Evolutionary conservation across 1,139 yeast genomes (phyloP).

Genomic region (Blastobotrys raffinosifermentans): DNA sequence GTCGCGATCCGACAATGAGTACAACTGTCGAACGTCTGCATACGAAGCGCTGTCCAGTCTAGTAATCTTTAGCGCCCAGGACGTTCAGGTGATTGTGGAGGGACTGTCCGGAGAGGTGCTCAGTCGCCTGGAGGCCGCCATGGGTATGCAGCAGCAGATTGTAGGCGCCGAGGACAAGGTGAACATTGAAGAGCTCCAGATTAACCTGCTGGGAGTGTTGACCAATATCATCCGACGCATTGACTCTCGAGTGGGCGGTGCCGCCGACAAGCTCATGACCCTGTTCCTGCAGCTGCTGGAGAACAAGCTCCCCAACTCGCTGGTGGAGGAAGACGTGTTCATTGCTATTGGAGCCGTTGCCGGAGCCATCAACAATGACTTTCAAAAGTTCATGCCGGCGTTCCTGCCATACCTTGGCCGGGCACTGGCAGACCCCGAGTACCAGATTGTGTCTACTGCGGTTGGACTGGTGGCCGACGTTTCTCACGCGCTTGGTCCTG

Average conservation of each 20-base stretch:
- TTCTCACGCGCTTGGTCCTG: slow-evolving; percentile 79
- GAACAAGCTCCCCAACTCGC: slow-evolving; percentile 56
- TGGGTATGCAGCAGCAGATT: slow-evolving; percentile 44
- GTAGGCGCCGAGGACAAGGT: slow-evolving; percentile 58
- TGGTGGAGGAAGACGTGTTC: slow-evolving; percentile 90
- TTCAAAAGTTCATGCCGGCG: slow-evolving; percentile 69
- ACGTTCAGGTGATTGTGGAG: slow-evolving; percentile 63
- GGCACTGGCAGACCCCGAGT: slow-evolving; percentile 76
- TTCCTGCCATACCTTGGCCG: slow-evolving; percentile 75
- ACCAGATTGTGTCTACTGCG: slow-evolving; percentile 80
- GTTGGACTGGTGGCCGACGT: slow-evolving; percentile 96
- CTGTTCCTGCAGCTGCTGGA: slow-evolving; percentile 66
- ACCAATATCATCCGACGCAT: slow-evolving; percentile 85
- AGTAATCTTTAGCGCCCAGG: slow-evolving; percentile 68
- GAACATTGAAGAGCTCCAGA: slow-evolving; percentile 82
- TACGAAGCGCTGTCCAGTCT: slow-evolving; percentile 86
- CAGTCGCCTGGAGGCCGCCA: slow-evolving; percentile 63
- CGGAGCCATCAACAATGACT: slow-evolving; percentile 62
- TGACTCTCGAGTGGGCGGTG: slow-evolving; percentile 56
- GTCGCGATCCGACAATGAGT: slow-evolving; percentile 70
- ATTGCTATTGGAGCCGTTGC: slow-evolving; percentile 90
- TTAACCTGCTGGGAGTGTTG: slow-evolving; percentile 76
- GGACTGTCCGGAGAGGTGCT: slow-evolving; percentile 70
- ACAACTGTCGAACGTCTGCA: slow-evolving; percentile 89
- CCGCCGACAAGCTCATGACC: slow-evolving; percentile 80